Base-by-base conservation (phyloP, 805 yeast genomes). In the Kodamaea leandrae region DNA sequence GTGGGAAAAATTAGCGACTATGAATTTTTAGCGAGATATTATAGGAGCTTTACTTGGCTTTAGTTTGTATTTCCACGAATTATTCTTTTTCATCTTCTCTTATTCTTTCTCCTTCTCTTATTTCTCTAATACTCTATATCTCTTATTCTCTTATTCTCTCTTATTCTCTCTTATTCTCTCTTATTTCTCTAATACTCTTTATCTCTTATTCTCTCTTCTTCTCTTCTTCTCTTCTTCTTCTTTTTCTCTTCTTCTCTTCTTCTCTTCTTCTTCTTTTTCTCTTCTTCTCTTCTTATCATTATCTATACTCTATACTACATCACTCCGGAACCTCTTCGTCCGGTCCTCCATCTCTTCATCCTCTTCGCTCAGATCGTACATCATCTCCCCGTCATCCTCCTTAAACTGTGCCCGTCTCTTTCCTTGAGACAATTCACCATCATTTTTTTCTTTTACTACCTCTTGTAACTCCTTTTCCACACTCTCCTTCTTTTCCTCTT, bases 311-410 rank as follows among this genome's bases (percentile, higher is more conserved):
- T n/a, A n/a, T n/a, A n/a, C n/a, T n/a, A n/a, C 33, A 5, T 23
- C 35, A 15, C 35, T 20, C 12, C 28, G 19, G n/a, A 21, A 19
- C 27, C 28, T 4, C 27, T 21, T 21, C 36, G 17, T 8, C 19
- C 37, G 14, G n/a, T 17, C 37, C 10, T 33, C 28, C 32, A 28
- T 14, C 33, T 30, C 33, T 4, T 18, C 33, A 7, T 30, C 25
- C 25, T 21, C 25, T 10, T 21, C 33, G 10, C 33, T 30, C 33
- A 30, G 33, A 17, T 46, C 47, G 18, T 49, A 47, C 14, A 36
- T 46, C 9, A 47, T 45, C 15, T 50, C 50, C 36, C 44, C 43
- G 8, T 48, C 46, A 15, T 44, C 50, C 12, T 39, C 26, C 2
- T 36, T 34, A 30, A 48, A 48, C 32, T 46, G 44, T 9, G 52